Evolutionary conservation across 192 early-diverging fungal genomes (phyloP).

Genomic region (Phycomyces nitens): DNA sequence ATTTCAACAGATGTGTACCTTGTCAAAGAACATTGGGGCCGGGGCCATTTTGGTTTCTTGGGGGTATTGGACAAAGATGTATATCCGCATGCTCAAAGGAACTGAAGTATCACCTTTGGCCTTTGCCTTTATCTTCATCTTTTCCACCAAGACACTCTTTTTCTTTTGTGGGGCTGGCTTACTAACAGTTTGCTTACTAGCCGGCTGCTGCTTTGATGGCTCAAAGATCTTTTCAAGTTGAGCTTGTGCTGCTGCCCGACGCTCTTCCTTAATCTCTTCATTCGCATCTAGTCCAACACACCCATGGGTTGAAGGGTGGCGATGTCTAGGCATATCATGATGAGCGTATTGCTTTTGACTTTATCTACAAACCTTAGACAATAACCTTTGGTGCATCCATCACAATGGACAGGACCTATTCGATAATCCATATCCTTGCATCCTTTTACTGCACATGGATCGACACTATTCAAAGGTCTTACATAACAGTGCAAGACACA

Average conservation of each 20-base stretch:
- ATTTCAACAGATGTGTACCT: too few species aligned
- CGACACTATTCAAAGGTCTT: neutral
- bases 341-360: neutral
- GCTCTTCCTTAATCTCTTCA: conserved; percentile 5
- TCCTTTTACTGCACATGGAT: conserved; percentile 3
- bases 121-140: conserved; percentile 19
- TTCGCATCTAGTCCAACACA: neutral
- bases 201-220: neutral
- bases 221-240: conserved; percentile 4
- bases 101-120: conserved; percentile 12
- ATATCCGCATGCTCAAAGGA: neutral
- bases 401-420: conserved; percentile 13
- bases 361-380: conserved; percentile 11
- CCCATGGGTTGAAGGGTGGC: conserved; percentile 4
- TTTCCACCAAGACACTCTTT: neutral
- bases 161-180: neutral
- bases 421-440: conserved; percentile 15
- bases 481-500: conserved; percentile 4
- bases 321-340: neutral
- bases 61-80: conserved; percentile 9
- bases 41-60: neutral
- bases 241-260: conserved; percentile 10
- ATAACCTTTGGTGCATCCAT: conserved; percentile 2
- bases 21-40: conserved; percentile 8
- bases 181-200: conserved; percentile 1